Percentiles rank a stretch among this genome's conserved stretches.
phyloP scores from a whole-genome alignment of 2,329 filamentous ascomycete species.

The Paramyrothecium sp. region DNA sequence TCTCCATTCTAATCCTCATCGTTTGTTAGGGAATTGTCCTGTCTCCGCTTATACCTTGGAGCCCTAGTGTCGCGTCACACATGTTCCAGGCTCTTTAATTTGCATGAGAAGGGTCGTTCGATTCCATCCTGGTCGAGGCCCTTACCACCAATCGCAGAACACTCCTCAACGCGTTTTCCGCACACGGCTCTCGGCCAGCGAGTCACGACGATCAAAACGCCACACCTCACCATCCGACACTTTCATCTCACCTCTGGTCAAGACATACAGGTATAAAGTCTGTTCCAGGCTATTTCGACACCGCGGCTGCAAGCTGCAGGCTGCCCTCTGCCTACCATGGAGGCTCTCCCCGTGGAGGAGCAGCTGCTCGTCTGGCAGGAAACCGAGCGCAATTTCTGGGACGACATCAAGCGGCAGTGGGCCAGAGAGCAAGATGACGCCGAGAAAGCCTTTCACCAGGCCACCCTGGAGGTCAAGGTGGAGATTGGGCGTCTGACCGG shows the following conservation, averaged over 20 bases:
- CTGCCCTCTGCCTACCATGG: conserved; percentile 21
- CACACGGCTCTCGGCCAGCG: too few species aligned
- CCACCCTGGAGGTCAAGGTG: conserved; percentile 21
- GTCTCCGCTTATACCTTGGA: conserved; percentile 1
- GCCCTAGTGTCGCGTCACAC: too few species aligned
- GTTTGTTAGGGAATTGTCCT: neutral
- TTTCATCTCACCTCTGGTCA: too few species aligned
- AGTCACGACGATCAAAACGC: neutral
- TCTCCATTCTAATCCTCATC: conserved; percentile 2
- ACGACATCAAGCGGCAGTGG: conserved; percentile 21
- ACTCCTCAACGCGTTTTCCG: too few species aligned
- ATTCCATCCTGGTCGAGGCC: too few species aligned
- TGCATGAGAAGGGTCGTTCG: too few species aligned
- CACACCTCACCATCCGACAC: neutral
- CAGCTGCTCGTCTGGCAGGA: conserved; percentile 32
- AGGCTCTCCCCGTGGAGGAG: conserved; percentile 27
- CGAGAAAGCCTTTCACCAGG: conserved; percentile 21
- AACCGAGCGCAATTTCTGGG: conserved; percentile 34
- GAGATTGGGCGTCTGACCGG: conserved; percentile 26
- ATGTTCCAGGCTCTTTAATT: too few species aligned
- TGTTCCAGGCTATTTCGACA: too few species aligned
- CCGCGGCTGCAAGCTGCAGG: too few species aligned
- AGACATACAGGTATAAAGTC: too few species aligned
- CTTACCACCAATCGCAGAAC: too few species aligned
- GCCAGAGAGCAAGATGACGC: conserved; percentile 17